Evolutionary conservation across 129 eudicot genomes (phyloP), one percentile per base, ranked within the genome.

Genomic region (Apium graveolens): DNA sequence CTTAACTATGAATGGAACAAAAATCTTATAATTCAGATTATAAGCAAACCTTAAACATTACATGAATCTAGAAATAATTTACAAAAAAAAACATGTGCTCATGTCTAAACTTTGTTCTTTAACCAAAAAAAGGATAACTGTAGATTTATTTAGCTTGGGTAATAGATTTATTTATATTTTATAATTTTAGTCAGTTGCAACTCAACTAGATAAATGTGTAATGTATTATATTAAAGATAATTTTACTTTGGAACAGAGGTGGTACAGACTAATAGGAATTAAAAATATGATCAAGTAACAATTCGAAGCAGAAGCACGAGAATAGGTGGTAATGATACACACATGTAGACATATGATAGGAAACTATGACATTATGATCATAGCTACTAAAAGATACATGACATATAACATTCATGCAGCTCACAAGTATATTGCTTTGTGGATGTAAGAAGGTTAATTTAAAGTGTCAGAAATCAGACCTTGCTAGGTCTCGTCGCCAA

Each of bases 401-500:
- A 18, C 17, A 29, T 5, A 29, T 24, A 57, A 12, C n/a, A 43
- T 29, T 60, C 31, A 77, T 57, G n/a, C 49, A 37, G 5, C 34
- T 49, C 78, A 51, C 42, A 55, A 70, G 65, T 76, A 35, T 31
- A 14, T 17, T 13, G 41, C 9, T 18, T 34, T 16, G 38, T 32
- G 44, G 11, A 69, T 69, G 37, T 69, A 32, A 11, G n/a, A 32
- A 69, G 4, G 27, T 44, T 68, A 14, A 32, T 14, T 13, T 7
- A 5, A 46, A 75, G 73, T 31, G 44, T 24, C 49, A 21, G 39
- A 69, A 43, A 78, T 45, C 85, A 72, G 70, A 94, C 98, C 92
- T 88, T 75, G 98, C 98, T 84, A 94, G 98, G 79, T 65, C 86
- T 84, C 97, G 96, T 35, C 98, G 92, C 98, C 98, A 94, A 78